Evolutionary conservation across 345 rosid species (phyloP).

Genomic region (Eucalyptus erythrocorys): DNA sequence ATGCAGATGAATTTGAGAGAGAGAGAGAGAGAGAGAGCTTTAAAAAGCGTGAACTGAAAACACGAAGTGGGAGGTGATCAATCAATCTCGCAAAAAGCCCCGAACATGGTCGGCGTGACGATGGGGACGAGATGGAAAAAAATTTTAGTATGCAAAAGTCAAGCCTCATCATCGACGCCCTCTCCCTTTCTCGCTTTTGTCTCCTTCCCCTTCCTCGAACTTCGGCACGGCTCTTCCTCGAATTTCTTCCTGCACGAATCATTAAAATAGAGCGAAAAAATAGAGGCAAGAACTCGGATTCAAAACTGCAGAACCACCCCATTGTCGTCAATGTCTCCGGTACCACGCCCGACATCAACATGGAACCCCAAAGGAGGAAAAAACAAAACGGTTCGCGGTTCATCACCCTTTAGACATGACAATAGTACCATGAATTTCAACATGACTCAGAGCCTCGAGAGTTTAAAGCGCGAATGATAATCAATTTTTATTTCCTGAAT

Average conservation of each 20-base stretch:
- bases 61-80: background rate
- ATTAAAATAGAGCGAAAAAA: background rate
- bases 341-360: background rate
- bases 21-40: background rate
- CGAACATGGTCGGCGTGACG: conserved; percentile 5
- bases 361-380: background rate
- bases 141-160: background rate
- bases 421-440: background rate
- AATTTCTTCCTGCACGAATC: background rate
- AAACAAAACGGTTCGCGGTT: background rate
- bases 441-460: rapidly evolving
- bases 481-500: rapidly evolving
- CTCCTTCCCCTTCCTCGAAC: background rate
- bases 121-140: background rate
- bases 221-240: background rate
- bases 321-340: background rate
- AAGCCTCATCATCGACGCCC: background rate
- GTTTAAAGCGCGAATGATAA: too few species aligned
- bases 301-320: background rate
- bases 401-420: too few species aligned
- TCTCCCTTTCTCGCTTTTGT: background rate
- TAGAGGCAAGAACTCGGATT: background rate
- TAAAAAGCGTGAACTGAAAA: background rate
- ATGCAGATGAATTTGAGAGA: background rate
- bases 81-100: background rate